These are phyloP conservation scores for Irpex sp. DNA, from an alignment of 1,284 basidiomycete species.

Conservation along the genomic window DNA sequence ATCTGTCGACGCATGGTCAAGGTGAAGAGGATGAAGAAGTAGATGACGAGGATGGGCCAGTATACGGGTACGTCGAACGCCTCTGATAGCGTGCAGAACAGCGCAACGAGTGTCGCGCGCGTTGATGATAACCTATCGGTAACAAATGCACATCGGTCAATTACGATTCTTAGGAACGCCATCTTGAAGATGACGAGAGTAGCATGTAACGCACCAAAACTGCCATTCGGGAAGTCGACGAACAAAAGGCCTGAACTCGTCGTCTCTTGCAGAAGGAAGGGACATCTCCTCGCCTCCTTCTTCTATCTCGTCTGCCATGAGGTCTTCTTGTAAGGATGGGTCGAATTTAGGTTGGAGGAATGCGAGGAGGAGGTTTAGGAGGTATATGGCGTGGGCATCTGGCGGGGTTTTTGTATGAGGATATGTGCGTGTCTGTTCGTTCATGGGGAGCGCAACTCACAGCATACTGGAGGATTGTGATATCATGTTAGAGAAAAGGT, in stretches of 20 bases:
- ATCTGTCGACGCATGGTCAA: constrained; percentile 92
- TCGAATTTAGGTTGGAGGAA: constrained; percentile 95
- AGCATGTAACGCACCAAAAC: constrained; percentile 64
- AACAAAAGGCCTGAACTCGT: constrained; percentile 97
- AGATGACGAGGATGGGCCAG: constrained; percentile 95
- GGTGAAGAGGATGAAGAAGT: constrained; percentile 85
- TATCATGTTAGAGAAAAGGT: not conserved
- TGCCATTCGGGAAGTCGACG: constrained; percentile 94
- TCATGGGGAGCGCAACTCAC: not conserved
- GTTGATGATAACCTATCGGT: constrained; percentile 81
- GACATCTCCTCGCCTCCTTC: constrained; percentile 64
- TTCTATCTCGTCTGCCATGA: constrained; percentile 92
- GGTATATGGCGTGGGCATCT: constrained; percentile 90
- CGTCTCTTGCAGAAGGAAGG: constrained; percentile 66
- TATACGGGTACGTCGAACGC: constrained; percentile 95
- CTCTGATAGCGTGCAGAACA: constrained; percentile 76
- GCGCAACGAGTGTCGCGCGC: constrained; percentile 77
- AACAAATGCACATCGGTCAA: not conserved
- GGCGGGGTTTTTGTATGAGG: not conserved
- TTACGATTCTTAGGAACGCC: no score
- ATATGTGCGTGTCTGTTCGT: not conserved
- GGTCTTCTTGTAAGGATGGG: constrained; percentile 89
- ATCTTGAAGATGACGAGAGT: no score
- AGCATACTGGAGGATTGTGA: constrained; percentile 1
- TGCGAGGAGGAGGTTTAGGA: constrained; percentile 84